phyloP scores from a whole-genome alignment of 805 yeast species.

The fission yeast (Schizosaccharomyces pombe) region DNA sequence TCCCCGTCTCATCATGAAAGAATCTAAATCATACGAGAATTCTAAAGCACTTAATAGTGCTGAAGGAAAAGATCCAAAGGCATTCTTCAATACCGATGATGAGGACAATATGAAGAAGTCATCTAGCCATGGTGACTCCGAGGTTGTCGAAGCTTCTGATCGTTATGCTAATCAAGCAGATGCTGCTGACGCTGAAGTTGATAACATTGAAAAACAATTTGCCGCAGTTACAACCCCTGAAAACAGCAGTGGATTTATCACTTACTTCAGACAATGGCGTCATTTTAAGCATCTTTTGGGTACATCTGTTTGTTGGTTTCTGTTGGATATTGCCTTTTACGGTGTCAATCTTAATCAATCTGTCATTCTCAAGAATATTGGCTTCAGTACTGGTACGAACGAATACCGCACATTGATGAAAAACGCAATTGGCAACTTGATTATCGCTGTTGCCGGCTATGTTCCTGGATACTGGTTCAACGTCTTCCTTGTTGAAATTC shows the following conservation, averaged over 20 bases:
- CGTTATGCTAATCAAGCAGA: too few relatives aligned
- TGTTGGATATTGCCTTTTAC: slow-evolving; percentile 72
- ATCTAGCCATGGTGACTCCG: too few relatives aligned
- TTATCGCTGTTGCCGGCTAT: slow-evolving; percentile 81
- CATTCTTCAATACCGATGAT: neutral
- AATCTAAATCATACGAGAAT: slow-evolving; percentile 37
- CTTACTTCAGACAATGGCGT: slow-evolving; percentile 68
- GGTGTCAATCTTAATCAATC: slow-evolving; percentile 74
- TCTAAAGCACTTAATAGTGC: slow-evolving; percentile 29
- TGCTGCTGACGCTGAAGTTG: neutral
- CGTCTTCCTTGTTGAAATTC: slow-evolving; percentile 51
- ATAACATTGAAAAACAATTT: neutral
- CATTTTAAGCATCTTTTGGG: slow-evolving; percentile 65
- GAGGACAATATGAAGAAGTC: neutral
- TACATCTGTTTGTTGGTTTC: slow-evolving; percentile 81
- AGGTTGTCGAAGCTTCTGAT: too few relatives aligned
- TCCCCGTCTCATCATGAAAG: slow-evolving; percentile 84
- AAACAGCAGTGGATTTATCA: slow-evolving; percentile 25
- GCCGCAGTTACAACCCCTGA: too few relatives aligned
- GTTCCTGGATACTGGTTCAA: slow-evolving; percentile 84
- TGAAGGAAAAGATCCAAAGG: slow-evolving; percentile 27
- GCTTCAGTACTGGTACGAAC: slow-evolving; percentile 50
- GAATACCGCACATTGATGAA: slow-evolving; percentile 50
- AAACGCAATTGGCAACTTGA: slow-evolving; percentile 76
- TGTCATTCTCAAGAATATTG: slow-evolving; percentile 55